Evolutionary conservation across 306 rosid species (phyloP).

Genomic region (Quercus variabilis): DNA sequence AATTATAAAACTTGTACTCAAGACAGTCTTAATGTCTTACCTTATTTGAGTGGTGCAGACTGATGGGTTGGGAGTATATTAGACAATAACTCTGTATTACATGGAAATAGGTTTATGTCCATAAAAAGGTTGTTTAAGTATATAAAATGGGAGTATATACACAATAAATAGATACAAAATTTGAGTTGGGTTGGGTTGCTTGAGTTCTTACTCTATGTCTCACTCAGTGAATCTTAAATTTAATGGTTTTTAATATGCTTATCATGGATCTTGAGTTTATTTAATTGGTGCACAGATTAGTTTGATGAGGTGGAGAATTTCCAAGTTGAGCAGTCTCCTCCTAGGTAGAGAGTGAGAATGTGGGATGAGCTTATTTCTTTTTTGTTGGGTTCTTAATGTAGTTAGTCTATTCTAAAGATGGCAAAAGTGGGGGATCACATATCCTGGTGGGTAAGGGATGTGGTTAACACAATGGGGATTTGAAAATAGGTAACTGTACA

Average conservation of each 20-base stretch:
- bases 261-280: not conserved
- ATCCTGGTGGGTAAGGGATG: no score
- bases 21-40: not conserved
- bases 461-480: no score
- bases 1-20: not conserved
- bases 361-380: not conserved
- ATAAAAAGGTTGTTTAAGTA: not conserved
- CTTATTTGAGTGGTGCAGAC: not conserved
- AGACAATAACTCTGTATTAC: not conserved
- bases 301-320: not conserved
- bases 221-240: not conserved
- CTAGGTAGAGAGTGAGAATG: not conserved
- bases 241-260: not conserved
- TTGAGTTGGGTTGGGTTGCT: not conserved
- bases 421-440: no score
- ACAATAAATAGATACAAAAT: not conserved
- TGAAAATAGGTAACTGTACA: no score
- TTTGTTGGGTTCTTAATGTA: not conserved
- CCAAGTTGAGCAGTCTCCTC: not conserved
- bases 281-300: not conserved
- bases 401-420: not conserved
- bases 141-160: not conserved
- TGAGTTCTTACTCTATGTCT: not conserved
- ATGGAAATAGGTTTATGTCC: not conserved
- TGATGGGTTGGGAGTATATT: not conserved